A percentile compares a stretch with the other conserved stretches of the same genome.
These are phyloP conservation scores for Aspergillus sp. DNA, from an alignment of 2,329 filamentous ascomycete species.

Conservation along the genomic window DNA sequence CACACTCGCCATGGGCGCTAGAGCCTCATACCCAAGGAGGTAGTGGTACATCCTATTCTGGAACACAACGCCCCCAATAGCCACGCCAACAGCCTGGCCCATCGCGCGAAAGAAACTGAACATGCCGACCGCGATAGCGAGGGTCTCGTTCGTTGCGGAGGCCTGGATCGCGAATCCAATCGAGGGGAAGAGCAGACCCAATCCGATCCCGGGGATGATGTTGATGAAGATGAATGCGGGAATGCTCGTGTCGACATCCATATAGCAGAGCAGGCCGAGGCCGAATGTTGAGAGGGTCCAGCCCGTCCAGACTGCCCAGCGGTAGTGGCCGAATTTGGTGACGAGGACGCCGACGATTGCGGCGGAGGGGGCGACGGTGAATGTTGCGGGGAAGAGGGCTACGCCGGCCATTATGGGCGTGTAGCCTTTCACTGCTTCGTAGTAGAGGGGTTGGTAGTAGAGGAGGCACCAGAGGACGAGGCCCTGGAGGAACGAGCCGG, in stretches of 20 bases:
- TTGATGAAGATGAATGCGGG: constrained; percentile 32
- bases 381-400: constrained; percentile 28
- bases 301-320: constrained; percentile 26
- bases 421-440: constrained; percentile 42
- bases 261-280: constrained; percentile 28
- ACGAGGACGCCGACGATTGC: constrained; percentile 33
- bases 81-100: constrained; percentile 6
- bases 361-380: constrained; percentile 25
- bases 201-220: constrained; percentile 25
- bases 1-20: not conserved
- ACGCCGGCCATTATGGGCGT: constrained; percentile 35
- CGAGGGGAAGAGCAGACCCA: constrained; percentile 26
- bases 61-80: constrained; percentile 7
- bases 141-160: not conserved
- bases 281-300: constrained; percentile 27
- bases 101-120: constrained; percentile 11
- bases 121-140: constrained; percentile 2
- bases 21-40: not conserved
- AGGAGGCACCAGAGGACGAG: constrained; percentile 15
- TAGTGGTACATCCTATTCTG: constrained; percentile 9
- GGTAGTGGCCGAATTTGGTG: constrained; percentile 34
- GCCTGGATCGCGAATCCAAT: constrained; percentile 33
- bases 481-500: constrained; percentile 16
- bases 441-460: constrained; percentile 47
- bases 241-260: constrained; percentile 26